A percentile compares a stretch with the other conserved stretches of the same genome.
Evolutionary conservation across 1,139 yeast genomes (phyloP).

Genomic region (Sugiyamaella novakii): DNA sequence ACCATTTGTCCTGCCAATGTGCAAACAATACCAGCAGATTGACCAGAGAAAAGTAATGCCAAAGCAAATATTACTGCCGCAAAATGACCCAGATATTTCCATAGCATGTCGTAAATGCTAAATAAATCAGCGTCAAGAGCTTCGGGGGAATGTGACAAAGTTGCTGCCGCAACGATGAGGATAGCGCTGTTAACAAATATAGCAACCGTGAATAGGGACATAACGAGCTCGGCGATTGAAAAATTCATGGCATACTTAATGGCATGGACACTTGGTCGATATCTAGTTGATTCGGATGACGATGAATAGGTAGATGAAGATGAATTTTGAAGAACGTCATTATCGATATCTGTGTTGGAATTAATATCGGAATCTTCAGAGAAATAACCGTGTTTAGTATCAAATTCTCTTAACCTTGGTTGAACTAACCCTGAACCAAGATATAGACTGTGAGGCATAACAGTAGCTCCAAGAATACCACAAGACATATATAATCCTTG

Average conservation of each 20-base stretch:
- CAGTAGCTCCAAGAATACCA: slow-evolving; percentile 95
- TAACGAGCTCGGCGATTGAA: slow-evolving; percentile 73
- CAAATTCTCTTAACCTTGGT: slow-evolving; percentile 82
- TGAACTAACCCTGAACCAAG: slow-evolving; percentile 93
- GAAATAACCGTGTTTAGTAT: slow-evolving; percentile 61
- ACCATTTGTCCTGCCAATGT: slow-evolving; percentile 97
- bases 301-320: slow-evolving; percentile 30
- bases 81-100: slow-evolving; percentile 75
- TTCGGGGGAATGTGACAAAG: slow-evolving; percentile 65
- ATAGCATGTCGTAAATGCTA: slow-evolving; percentile 76
- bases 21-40: slow-evolving; percentile 97
- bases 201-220: slow-evolving; percentile 77
- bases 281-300: slow-evolving; percentile 30
- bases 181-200: slow-evolving; percentile 84
- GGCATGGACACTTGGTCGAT: slow-evolving; percentile 71
- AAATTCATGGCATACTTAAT: slow-evolving; percentile 68
- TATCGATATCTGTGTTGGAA: slow-evolving; percentile 37
- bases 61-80: slow-evolving; percentile 93
- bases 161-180: slow-evolving; percentile 82
- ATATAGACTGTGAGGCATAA: slow-evolving; percentile 95
- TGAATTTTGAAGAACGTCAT: slow-evolving; percentile 4
- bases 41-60: slow-evolving; percentile 93
- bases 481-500: slow-evolving; percentile 84
- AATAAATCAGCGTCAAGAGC: slow-evolving; percentile 86
- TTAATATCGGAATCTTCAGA: slow-evolving; percentile 33